Evolutionary conservation across 257 asterid genomes (phyloP), one percentile per base, ranked within the genome.

Genomic region (Linderniella brevidens): DNA sequence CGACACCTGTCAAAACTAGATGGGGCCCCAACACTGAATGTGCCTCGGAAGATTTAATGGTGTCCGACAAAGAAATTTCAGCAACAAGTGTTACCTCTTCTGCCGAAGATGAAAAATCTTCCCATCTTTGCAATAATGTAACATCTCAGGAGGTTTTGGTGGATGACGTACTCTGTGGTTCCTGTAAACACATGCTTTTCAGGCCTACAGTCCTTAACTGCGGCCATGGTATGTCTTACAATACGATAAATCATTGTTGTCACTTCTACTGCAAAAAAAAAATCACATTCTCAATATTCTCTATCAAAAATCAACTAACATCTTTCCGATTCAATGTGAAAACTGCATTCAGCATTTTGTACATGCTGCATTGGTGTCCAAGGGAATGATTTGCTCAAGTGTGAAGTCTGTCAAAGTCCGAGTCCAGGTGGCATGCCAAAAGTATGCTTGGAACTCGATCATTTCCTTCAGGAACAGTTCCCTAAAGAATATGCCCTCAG

Each of bases 181-280:
- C 60, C 44, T 66, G 77, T 45, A 64, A 64, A 25, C 48, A 14
- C 45, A 63, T 76, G 52, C 50, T 75, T 41, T 65, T 60, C 65
- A 70, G 50, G 35, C 85, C 85, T 17, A 16, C 56, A 49, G 75
- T 72, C 48, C 75, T 76, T 46, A 76, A 66, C 39, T 76, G 85
- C 15, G 77, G 85, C 41, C 85, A 76, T 64, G 85, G 85, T 76
- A 63, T n/a, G 64, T 15, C 49, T 41, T 35, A 54, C 49, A 47
- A 6, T 25, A 12, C 25, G 43, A 46, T 41, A 47, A 49, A 16
- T 55, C 13, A 15, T 55, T 44, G 19, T 40, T 20, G 50, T 58
- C 15, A 25, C 32, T 25, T 25, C 6, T 25, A 25, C 32, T 6
- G 32, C 32, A 6, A 25, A 25, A 25, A 25, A 25, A 2, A 25